phyloP scores from a whole-genome alignment of 768 basidiomycete genomes.

The Dentipellis fragilis region DNA sequence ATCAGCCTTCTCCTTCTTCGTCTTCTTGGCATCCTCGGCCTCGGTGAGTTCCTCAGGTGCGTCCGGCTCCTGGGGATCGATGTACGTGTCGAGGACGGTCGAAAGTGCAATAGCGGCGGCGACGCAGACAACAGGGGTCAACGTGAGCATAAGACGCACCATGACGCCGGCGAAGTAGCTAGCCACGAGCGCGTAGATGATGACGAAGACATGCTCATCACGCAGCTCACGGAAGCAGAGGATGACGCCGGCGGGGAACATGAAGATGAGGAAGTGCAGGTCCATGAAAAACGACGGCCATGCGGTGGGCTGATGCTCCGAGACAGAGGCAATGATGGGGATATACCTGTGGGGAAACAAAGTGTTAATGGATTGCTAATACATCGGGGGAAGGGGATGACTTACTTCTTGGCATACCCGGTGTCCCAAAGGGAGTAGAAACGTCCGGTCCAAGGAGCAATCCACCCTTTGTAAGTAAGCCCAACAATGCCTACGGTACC shows the following conservation, averaged over 20 bases:
- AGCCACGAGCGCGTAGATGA: conserved; percentile 92
- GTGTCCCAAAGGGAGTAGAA: conserved; percentile 99
- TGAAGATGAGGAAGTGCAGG: conserved; percentile 92
- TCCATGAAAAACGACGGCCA: conserved; percentile 99
- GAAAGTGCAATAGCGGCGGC: conserved; percentile 87
- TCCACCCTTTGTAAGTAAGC: conserved; percentile 88
- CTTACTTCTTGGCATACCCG: conserved; percentile 93
- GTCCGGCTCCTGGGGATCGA: conserved; percentile 74
- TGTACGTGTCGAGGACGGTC: conserved; percentile 77
- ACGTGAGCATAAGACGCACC: conserved; percentile 96
- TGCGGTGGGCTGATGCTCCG: conserved; percentile 98
- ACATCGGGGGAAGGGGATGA: conserved; percentile 6
- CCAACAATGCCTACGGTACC: conserved; percentile 66
- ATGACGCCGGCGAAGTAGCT: conserved; percentile 99
- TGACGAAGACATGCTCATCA: conserved; percentile 97
- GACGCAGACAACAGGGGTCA: conserved; percentile 96
- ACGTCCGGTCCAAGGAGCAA: conserved; percentile 99
- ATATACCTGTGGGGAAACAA: conserved; percentile 51
- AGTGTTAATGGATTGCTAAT: conserved; percentile 3
- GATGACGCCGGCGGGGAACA: conserved; percentile 94
- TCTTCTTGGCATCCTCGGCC: conserved; percentile 9
- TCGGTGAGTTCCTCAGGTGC: conserved; percentile 19
- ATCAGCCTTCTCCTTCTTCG: conserved; percentile 29
- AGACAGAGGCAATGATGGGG: conserved; percentile 97
- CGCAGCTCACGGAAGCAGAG: conserved; percentile 90